phyloP scores from a whole-genome alignment of 768 basidiomycete genomes.

The Pleurotus sapidus region DNA sequence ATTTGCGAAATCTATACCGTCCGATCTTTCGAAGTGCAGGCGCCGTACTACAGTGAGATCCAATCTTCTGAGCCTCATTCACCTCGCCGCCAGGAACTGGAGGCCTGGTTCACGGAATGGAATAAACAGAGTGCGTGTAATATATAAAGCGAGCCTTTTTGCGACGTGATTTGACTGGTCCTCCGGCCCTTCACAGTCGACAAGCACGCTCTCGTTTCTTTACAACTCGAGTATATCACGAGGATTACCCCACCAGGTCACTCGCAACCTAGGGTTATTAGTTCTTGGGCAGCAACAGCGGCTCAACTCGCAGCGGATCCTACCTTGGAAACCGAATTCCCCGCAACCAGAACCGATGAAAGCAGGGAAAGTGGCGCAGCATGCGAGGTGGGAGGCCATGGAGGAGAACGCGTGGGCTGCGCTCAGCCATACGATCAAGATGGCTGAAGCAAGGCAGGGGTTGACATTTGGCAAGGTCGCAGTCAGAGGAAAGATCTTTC shows the following conservation, averaged over 20 bases:
- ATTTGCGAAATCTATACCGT: constrained; percentile 48
- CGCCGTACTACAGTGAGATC: constrained; percentile 35
- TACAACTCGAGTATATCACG: constrained; percentile 60
- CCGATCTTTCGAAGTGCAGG: constrained; percentile 55
- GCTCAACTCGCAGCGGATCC: constrained; percentile 20
- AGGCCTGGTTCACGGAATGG: constrained; percentile 50
- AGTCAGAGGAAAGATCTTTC: constrained; percentile 12
- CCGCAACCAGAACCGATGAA: constrained; percentile 32
- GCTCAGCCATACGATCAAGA: constrained; percentile 49
- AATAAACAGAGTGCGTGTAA: constrained; percentile 49
- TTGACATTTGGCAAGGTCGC: constrained; percentile 49
- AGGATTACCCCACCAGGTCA: constrained; percentile 58
- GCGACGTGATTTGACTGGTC: not conserved
- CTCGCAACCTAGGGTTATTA: constrained; percentile 50
- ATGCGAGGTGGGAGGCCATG: constrained; percentile 22
- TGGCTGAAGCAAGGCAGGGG: constrained; percentile 56
- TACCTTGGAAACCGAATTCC: constrained; percentile 12
- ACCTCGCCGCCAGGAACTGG: constrained; percentile 25
- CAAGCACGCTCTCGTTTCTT: constrained; percentile 57
- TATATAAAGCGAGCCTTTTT: constrained; percentile 9
- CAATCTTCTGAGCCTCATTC: constrained; percentile 22
- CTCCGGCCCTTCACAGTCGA: constrained; percentile 48
- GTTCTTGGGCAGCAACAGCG: constrained; percentile 30
- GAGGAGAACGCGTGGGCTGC: constrained; percentile 40
- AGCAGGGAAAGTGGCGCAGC: constrained; percentile 14